These are phyloP conservation scores for Apiospora pterosperma DNA, from an alignment of 2,329 filamentous ascomycete species.

Conservation along the genomic window DNA sequence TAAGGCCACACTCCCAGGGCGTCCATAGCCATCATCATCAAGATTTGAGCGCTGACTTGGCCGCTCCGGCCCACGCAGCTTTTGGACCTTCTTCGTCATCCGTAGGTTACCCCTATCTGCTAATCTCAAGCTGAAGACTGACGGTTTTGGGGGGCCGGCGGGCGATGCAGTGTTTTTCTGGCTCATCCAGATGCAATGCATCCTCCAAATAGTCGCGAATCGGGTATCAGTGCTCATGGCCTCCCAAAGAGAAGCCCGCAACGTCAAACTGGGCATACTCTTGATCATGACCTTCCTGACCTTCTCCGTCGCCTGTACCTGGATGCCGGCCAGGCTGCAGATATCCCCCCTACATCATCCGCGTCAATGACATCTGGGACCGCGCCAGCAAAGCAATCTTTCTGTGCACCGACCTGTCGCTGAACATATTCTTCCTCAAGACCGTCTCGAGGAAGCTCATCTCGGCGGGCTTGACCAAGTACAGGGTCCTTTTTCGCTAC, in stretches of 20 bases:
- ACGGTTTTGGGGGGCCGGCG: neutral
- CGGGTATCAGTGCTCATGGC: neutral
- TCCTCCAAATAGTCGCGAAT: conserved; percentile 3
- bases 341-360: neutral
- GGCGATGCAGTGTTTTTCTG: neutral
- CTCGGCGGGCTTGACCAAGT: conserved; percentile 45
- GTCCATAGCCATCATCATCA: neutral
- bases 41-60: neutral
- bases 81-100: neutral
- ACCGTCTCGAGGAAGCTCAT: conserved; percentile 42
- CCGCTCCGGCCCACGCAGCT: neutral
- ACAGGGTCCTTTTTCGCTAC: conserved; percentile 44
- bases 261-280: neutral
- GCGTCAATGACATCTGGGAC: conserved; percentile 48
- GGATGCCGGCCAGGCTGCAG: neutral
- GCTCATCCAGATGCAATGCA: neutral
- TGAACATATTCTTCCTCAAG: conserved; percentile 50
- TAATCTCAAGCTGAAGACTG: neutral
- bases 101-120: neutral
- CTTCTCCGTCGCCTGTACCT: neutral
- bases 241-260: neutral
- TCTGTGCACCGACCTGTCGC: conserved; percentile 41
- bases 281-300: conserved; percentile 1
- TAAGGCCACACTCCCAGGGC: neutral
- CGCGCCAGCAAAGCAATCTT: conserved; percentile 48